A percentile compares a stretch with the other conserved stretches of the same genome.
These are phyloP conservation scores for Cryptococcus sp. DNA, from an alignment of 1,284 basidiomycete genomes.

Conservation along the genomic window DNA sequence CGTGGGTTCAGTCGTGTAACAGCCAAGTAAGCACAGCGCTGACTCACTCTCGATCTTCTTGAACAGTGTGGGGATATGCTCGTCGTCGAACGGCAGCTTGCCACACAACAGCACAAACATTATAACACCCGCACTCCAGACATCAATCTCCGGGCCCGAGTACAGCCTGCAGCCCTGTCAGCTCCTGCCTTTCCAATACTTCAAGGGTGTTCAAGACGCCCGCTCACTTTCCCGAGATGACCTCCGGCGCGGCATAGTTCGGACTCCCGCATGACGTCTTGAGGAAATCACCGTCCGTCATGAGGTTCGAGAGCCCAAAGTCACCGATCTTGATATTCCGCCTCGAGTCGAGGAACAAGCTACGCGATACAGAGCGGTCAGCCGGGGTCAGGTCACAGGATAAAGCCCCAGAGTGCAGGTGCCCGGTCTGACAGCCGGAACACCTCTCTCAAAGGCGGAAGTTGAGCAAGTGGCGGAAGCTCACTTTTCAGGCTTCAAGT, in stretches of 20 bases:
- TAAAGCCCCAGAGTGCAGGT: too few relatives aligned
- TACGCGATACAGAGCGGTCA: constrained; percentile 14
- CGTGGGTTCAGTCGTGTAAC: constrained; percentile 3
- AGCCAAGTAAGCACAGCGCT: neutral
- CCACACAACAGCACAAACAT: constrained; percentile 94
- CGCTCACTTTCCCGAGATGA: constrained; percentile 75
- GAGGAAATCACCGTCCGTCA: constrained; percentile 90
- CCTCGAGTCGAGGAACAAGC: constrained; percentile 54
- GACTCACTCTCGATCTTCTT: constrained; percentile 81
- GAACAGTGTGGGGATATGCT: constrained; percentile 85
- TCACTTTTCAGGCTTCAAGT: constrained; percentile 89
- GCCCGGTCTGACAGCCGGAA: neutral
- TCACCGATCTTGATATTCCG: constrained; percentile 85
- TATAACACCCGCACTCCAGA: constrained; percentile 96
- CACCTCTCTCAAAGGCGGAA: neutral
- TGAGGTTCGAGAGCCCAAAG: constrained; percentile 90
- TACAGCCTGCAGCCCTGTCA: constrained; percentile 58
- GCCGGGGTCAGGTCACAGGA: neutral
- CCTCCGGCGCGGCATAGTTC: constrained; percentile 94
- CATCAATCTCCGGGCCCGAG: constrained; percentile 92
- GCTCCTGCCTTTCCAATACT: neutral
- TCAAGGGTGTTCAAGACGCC: neutral
- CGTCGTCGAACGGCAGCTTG: constrained; percentile 88
- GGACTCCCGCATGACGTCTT: constrained; percentile 93
- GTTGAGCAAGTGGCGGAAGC: constrained; percentile 48